These are phyloP conservation scores for Cytospora chrysosperma DNA, from an alignment of 2,329 filamentous ascomycete species.

Conservation along the genomic window DNA sequence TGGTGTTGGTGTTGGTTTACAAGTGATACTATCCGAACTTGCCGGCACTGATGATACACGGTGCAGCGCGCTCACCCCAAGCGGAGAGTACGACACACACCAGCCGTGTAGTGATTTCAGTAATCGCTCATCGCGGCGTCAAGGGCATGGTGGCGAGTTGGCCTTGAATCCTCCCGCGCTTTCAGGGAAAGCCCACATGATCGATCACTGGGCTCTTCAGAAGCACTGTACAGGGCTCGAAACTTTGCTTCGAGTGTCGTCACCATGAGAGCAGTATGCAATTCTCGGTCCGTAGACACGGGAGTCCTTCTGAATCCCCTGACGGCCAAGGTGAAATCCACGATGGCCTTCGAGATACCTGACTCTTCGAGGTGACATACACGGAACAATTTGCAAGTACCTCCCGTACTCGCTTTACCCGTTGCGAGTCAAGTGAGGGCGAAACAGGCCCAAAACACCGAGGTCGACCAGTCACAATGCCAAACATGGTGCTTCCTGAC, in stretches of 20 bases:
- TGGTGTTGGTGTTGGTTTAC: neutral
- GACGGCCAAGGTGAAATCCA: conserved; percentile 4
- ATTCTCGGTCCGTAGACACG: conserved; percentile 1
- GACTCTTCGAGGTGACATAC: neutral
- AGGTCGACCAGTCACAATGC: conserved; percentile 6
- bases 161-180: conserved; percentile 7
- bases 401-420: neutral
- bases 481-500: conserved; percentile 17
- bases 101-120: neutral
- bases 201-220: conserved; percentile 11
- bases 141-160: conserved; percentile 11
- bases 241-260: conserved; percentile 13
- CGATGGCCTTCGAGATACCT: conserved; percentile 9
- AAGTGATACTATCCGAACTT: conserved; percentile 5
- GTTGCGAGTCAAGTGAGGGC: conserved; percentile 21
- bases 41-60: conserved; percentile 3
- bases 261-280: conserved; percentile 17
- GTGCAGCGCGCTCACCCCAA: neutral
- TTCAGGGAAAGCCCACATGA: conserved; percentile 16
- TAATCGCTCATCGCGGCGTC: conserved; percentile 9
- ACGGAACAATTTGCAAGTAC: neutral
- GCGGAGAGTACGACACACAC: neutral
- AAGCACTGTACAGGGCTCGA: conserved; percentile 10
- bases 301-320: conserved; percentile 3
- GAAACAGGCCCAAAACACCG: conserved; percentile 22